Percentiles rank a stretch among this genome's conserved stretches.
phyloP scores from a whole-genome alignment of 352 stramenopile genomes.

The Albugo candida region DNA sequence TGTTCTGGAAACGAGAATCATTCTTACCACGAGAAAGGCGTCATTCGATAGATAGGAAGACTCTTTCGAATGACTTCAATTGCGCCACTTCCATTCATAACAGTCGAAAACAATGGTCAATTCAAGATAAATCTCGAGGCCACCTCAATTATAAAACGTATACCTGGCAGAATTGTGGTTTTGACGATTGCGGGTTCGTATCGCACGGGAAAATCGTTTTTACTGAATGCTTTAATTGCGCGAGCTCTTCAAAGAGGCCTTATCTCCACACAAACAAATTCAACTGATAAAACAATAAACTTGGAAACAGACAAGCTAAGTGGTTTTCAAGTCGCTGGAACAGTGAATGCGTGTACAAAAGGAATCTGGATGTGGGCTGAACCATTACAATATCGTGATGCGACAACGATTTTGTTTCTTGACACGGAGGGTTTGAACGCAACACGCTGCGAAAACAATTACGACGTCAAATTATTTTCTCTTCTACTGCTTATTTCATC shows the following conservation, averaged over 20 bases:
- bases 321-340: constrained; percentile 69
- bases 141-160: constrained; percentile 30
- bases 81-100: constrained; percentile 49
- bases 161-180: constrained; percentile 69
- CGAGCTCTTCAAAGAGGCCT: constrained; percentile 19
- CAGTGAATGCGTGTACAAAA: constrained; percentile 79
- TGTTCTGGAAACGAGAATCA: too few species aligned
- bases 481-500: constrained; percentile 43
- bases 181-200: constrained; percentile 75
- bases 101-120: constrained; percentile 38
- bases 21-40: too few species aligned
- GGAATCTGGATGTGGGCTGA: constrained; percentile 71
- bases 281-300: constrained; percentile 1
- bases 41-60: too few species aligned
- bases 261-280: constrained; percentile 3
- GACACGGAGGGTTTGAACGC: constrained; percentile 59
- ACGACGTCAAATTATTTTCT: constrained; percentile 57
- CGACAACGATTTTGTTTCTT: constrained; percentile 43
- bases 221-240: constrained; percentile 73
- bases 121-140: constrained; percentile 71
- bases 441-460: constrained; percentile 33
- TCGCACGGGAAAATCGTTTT: constrained; percentile 79
- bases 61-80: too few species aligned
- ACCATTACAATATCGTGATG: constrained; percentile 16
- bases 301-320: constrained; percentile 5